These are phyloP conservation scores for Wickerhamiella australiensis DNA, from an alignment of 805 yeast species.

Conservation along the genomic window DNA sequence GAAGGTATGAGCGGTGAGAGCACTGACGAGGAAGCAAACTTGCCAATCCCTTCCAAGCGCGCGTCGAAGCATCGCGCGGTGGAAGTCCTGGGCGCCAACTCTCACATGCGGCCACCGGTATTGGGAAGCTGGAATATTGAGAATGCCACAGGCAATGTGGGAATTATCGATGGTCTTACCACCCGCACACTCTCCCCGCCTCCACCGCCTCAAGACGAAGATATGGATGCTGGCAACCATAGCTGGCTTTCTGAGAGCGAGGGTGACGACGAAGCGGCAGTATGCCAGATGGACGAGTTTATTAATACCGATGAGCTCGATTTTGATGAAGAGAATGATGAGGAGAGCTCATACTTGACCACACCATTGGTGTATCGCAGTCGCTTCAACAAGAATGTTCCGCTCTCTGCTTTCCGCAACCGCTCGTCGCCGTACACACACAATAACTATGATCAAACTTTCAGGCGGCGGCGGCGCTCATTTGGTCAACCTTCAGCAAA, in stretches of 20 bases:
- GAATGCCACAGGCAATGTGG: slow-evolving; percentile 64
- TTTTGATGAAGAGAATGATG: slow-evolving; percentile 34
- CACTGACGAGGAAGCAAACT: slow-evolving; percentile 80
- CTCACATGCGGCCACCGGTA: slow-evolving; percentile 80
- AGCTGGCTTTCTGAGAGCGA: slow-evolving; percentile 29
- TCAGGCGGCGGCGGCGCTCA: slow-evolving; percentile 19
- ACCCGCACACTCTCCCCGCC: slow-evolving; percentile 67
- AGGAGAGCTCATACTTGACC: slow-evolving; percentile 22
- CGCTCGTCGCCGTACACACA: slow-evolving; percentile 37
- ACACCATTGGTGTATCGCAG: slow-evolving; percentile 27
- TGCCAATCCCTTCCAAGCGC: slow-evolving; percentile 57
- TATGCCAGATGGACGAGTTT: slow-evolving; percentile 58
- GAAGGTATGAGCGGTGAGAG: slow-evolving; percentile 48
- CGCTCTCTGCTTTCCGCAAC: slow-evolving; percentile 83
- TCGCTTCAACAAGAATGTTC: slow-evolving; percentile 39
- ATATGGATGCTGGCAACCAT: slow-evolving; percentile 4
- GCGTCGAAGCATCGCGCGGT: slow-evolving; percentile 71
- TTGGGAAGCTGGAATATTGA: slow-evolving; percentile 80
- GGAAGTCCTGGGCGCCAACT: slow-evolving; percentile 80
- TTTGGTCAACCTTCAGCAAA: slow-evolving; percentile 16
- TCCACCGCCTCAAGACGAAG: slow-evolving; percentile 9
- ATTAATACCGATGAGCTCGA: slow-evolving; percentile 77
- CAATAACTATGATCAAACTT: slow-evolving; percentile 16
- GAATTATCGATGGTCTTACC: slow-evolving; percentile 87
- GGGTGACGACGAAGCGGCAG: slow-evolving; percentile 27